These are phyloP conservation scores for Didymella glomerata DNA, from an alignment of 2,329 filamentous ascomycete genomes.

Conservation along the genomic window DNA sequence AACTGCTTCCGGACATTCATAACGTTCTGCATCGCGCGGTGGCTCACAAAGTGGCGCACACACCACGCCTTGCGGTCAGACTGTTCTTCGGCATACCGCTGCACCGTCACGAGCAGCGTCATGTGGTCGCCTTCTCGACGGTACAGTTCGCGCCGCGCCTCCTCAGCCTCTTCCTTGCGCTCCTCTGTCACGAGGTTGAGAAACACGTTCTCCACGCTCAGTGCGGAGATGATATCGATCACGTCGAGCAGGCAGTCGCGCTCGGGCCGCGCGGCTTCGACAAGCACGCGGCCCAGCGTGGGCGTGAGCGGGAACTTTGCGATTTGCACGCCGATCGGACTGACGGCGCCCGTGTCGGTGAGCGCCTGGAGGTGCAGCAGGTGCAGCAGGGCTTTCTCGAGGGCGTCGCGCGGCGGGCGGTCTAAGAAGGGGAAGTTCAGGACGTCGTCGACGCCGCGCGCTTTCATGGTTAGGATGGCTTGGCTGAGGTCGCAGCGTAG, in stretches of 20 bases:
- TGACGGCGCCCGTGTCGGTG: constrained; percentile 75
- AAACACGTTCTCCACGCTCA: constrained; percentile 72
- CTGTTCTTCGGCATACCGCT: constrained; percentile 65
- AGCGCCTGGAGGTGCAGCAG: constrained; percentile 82
- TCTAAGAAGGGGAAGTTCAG: constrained; percentile 86
- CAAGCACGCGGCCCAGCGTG: constrained; percentile 79
- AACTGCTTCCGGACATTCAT: constrained; percentile 72
- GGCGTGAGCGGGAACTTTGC: constrained; percentile 85
- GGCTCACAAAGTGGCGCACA: constrained; percentile 65
- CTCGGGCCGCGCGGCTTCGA: constrained; percentile 77
- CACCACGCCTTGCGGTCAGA: constrained; percentile 69
- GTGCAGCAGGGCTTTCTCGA: constrained; percentile 83
- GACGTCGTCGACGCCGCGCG: constrained; percentile 83
- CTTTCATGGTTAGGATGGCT: constrained; percentile 91
- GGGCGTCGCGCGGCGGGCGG: constrained; percentile 75
- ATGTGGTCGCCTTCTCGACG: constrained; percentile 70
- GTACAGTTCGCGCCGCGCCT: constrained; percentile 64
- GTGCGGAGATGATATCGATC: constrained; percentile 80
- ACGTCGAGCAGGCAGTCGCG: constrained; percentile 79
- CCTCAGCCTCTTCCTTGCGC: constrained; percentile 65
- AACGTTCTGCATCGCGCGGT: constrained; percentile 71
- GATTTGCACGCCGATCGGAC: constrained; percentile 75
- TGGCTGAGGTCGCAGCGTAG: constrained; percentile 87
- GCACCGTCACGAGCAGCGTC: constrained; percentile 68
- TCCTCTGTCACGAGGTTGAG: constrained; percentile 67